Percentiles rank a stretch among this genome's conserved stretches.
phyloP scores from a whole-genome alignment of 2,329 filamentous ascomycete species.

The Rutstroemia sp. region DNA sequence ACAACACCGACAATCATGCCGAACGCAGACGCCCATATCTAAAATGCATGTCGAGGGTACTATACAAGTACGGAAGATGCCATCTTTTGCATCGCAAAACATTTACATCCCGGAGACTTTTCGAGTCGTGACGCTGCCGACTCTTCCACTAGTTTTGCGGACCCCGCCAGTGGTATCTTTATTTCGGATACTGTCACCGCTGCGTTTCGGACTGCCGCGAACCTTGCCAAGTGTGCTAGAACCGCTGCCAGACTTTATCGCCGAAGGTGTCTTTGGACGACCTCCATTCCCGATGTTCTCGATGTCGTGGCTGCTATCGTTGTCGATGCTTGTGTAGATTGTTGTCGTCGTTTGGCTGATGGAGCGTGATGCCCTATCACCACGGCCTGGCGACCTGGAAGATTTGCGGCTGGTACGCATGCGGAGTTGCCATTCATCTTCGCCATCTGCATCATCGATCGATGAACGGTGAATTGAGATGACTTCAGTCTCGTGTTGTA shows the following conservation, averaged over 20 bases:
- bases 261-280: slow-evolving; percentile 46
- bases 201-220: slow-evolving; percentile 50
- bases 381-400: slow-evolving; percentile 54
- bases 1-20: slow-evolving; percentile 2
- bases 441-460: slow-evolving; percentile 70
- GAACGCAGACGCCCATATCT: slow-evolving; percentile 3
- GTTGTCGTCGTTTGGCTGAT: slow-evolving; percentile 70
- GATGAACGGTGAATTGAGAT: slow-evolving; percentile 55
- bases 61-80: slow-evolving; percentile 24
- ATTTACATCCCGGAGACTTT: slow-evolving; percentile 29
- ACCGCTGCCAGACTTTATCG: slow-evolving; percentile 44
- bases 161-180: slow-evolving; percentile 46
- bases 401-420: slow-evolving; percentile 61
- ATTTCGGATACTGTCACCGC: slow-evolving; percentile 40
- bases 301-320: slow-evolving; percentile 61
- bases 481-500: slow-evolving; percentile 50
- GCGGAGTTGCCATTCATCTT: slow-evolving; percentile 60
- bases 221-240: slow-evolving; percentile 51
- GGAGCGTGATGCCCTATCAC: slow-evolving; percentile 50
- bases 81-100: slow-evolving; percentile 12
- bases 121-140: slow-evolving; percentile 47
- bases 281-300: slow-evolving; percentile 55
- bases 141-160: slow-evolving; percentile 59
- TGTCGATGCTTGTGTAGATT: slow-evolving; percentile 56
- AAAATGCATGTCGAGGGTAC: slow-evolving; percentile 14